A percentile compares a stretch with the other conserved stretches of the same genome.
Conservation (phyloP, 1,284 basidiomycete species). For the Puccinia polysora region DNA sequence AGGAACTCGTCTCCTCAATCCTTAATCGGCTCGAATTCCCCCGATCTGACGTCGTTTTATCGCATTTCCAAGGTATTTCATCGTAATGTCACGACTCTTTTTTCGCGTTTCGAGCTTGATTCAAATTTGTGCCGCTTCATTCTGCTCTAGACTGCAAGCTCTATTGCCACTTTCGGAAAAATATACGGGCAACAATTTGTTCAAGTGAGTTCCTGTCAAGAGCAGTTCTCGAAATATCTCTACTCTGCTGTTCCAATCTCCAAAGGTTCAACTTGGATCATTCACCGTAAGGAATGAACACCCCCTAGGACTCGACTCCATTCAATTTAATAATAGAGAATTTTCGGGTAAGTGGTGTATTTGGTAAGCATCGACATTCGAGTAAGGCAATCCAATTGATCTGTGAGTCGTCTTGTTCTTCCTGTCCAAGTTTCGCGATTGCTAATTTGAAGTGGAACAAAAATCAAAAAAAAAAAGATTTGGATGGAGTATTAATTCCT, state of each 20-base stretch:
- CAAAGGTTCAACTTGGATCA: background rate
- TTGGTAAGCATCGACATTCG: conserved; percentile 14
- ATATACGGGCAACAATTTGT: conserved; percentile 23
- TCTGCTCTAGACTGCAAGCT: conserved; percentile 10
- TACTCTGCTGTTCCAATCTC: background rate
- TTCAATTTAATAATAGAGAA: conserved; percentile 10
- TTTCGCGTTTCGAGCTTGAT: background rate
- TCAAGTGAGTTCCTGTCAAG: conserved; percentile 17
- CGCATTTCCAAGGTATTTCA: conserved; percentile 8
- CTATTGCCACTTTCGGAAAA: conserved; percentile 28
- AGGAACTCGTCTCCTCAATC: conserved; percentile 18
- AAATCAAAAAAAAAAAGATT: background rate
- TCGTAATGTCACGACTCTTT: background rate
- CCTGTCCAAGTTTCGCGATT: background rate
- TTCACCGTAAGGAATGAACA: too few species aligned
- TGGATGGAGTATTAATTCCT: conserved; percentile 20
- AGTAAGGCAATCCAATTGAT: conserved; percentile 26
- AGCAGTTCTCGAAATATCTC: background rate
- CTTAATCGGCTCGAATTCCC: background rate
- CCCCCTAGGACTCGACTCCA: conserved; percentile 21
- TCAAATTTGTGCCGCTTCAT: background rate
- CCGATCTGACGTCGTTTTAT: conserved; percentile 16
- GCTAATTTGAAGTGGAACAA: too few species aligned
- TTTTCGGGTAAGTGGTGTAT: conserved; percentile 13
- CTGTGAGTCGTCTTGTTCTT: conserved; percentile 5